phyloP scores from a whole-genome alignment of 176 grass and related monocot genomes.

The Eleusine indica region DNA sequence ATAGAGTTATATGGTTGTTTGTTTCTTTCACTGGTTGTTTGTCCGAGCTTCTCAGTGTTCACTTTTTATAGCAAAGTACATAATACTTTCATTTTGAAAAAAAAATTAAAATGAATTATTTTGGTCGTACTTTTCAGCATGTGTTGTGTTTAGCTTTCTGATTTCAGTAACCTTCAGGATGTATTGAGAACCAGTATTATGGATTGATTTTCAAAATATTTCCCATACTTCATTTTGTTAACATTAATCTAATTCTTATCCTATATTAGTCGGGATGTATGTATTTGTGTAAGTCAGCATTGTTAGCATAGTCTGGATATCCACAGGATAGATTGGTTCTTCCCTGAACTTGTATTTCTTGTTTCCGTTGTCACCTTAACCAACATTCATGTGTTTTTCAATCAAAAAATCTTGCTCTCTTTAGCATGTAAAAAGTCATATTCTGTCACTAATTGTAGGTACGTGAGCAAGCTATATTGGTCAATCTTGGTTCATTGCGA shows the following conservation, averaged over 20 bases:
- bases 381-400: conserved; percentile 23
- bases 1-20: not conserved
- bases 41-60: conserved; percentile 9
- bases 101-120: conserved; percentile 7
- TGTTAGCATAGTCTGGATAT: not conserved
- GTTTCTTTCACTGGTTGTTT: conserved; percentile 1
- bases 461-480: conserved; percentile 91
- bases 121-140: not conserved
- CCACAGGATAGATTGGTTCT: not conserved
- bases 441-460: conserved; percentile 58
- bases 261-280: conserved; percentile 1
- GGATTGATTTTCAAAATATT: conserved; percentile 20
- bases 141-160: not conserved
- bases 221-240: not conserved
- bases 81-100: conserved; percentile 17
- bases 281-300: not conserved
- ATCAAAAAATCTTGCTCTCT: conserved; percentile 24
- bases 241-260: not conserved
- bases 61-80: not conserved
- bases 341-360: conserved; percentile 9
- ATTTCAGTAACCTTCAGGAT: conserved; percentile 14
- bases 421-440: conserved; percentile 28
- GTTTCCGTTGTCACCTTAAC: conserved; percentile 1
- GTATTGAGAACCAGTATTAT: not conserved
- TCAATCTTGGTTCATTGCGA: conserved; percentile 92